Evolutionary conservation across 345 rosid genomes (phyloP).

Genomic region (Bruguiera gymnorhiza): DNA sequence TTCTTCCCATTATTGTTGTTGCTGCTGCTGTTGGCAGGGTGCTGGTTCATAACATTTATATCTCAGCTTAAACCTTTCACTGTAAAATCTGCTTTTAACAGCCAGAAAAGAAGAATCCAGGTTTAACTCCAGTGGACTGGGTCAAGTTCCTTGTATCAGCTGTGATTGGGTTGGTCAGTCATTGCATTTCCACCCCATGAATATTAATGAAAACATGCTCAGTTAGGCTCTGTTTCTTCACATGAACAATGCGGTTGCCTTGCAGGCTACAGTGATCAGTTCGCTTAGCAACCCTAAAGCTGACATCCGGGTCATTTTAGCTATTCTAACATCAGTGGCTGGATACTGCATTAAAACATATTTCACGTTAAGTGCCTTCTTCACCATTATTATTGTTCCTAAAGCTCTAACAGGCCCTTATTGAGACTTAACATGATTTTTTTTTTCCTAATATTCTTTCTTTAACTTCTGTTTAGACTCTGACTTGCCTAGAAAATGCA

Average conservation of each 20-base stretch:
- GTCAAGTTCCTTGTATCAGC: slow-evolving; percentile 28
- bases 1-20: not conserved
- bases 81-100: slow-evolving; percentile 7
- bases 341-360: slow-evolving; percentile 28
- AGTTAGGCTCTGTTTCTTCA: not conserved
- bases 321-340: slow-evolving; percentile 16
- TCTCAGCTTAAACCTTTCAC: not conserved
- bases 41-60: too few species aligned
- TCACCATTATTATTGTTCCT: not conserved
- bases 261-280: slow-evolving; percentile 19
- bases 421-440: too few species aligned
- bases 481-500: too few species aligned
- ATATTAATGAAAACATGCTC: not conserved
- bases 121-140: slow-evolving; percentile 34
- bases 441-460: too few species aligned
- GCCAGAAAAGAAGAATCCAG: slow-evolving; percentile 34
- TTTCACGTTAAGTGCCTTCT: slow-evolving; percentile 22
- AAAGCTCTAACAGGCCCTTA: not conserved
- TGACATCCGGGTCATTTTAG: slow-evolving; percentile 22
- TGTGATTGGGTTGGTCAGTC: slow-evolving; percentile 26
- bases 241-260: not conserved
- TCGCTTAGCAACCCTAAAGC: slow-evolving; percentile 11
- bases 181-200: not conserved
- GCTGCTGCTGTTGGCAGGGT: not conserved
- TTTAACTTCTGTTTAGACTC: too few species aligned